These are phyloP conservation scores for Piromyces finnis DNA, from an alignment of 192 early-diverging fungal species.

Conservation along the genomic window DNA sequence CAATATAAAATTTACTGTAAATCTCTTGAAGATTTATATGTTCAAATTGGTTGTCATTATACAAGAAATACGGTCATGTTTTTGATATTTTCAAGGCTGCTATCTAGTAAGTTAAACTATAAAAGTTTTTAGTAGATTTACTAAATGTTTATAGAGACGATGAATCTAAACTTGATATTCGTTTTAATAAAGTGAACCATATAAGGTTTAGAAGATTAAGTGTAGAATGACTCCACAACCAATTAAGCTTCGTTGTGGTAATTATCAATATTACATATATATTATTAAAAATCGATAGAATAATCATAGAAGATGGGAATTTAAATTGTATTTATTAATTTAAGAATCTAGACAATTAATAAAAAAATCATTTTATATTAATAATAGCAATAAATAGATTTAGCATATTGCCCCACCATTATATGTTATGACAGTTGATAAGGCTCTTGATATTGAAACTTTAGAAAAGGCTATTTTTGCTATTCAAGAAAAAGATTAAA, in stretches of 20 bases:
- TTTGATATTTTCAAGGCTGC: constrained; percentile 93
- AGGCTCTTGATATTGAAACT: constrained; percentile 59
- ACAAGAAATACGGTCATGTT: constrained; percentile 88
- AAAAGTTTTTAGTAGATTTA: too few relatives aligned
- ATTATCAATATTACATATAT: not conserved
- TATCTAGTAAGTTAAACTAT: constrained; percentile 51
- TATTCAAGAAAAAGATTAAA: constrained; percentile 62
- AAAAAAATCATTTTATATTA: too few relatives aligned
- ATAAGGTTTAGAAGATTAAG: constrained; percentile 66
- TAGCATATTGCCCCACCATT: constrained; percentile 82
- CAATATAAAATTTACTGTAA: constrained; percentile 6
- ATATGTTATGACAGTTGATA: constrained; percentile 86
- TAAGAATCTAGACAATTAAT: too few relatives aligned
- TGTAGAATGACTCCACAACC: constrained; percentile 88
- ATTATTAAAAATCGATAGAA: not conserved
- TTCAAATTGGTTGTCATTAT: constrained; percentile 78
- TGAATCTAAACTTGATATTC: too few relatives aligned
- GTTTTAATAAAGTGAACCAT: constrained; percentile 46
- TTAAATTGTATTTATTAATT: too few relatives aligned
- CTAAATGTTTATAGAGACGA: too few relatives aligned
- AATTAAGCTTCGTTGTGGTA: constrained; percentile 81
- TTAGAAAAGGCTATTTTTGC: constrained; percentile 75
- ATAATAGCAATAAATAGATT: too few relatives aligned
- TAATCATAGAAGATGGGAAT: too few relatives aligned
- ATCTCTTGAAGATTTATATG: constrained; percentile 60